phyloP scores from a whole-genome alignment of 257 asterid species.

The Oldenlandia corymbosa region DNA sequence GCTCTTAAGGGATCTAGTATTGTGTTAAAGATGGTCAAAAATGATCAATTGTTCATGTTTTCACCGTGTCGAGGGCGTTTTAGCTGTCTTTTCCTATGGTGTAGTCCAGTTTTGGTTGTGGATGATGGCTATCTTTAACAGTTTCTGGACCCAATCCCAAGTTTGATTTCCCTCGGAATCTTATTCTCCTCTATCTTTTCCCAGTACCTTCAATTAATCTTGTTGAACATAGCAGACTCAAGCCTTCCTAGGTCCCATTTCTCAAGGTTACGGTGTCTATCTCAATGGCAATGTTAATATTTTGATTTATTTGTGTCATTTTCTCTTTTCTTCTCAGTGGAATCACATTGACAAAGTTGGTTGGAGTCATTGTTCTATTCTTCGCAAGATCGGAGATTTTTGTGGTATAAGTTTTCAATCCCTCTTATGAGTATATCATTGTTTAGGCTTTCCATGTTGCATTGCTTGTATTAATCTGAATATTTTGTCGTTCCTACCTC shows the following conservation, averaged over 20 bases:
- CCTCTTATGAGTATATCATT: background rate
- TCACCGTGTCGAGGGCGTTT: no score
- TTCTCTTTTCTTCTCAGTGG: slow-evolving; percentile 45
- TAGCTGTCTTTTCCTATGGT: background rate
- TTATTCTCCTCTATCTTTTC: no score
- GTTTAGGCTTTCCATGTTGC: background rate
- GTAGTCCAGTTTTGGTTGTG: background rate
- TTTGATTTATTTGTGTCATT: background rate
- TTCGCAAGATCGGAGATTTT: slow-evolving; percentile 80
- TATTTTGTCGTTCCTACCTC: slow-evolving; percentile 11
- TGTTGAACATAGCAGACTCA: background rate
- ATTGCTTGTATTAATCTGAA: background rate
- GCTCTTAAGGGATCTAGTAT: background rate
- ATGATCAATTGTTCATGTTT: no score
- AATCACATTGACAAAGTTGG: slow-evolving; percentile 88
- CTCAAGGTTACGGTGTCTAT: background rate
- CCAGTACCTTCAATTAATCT: no score
- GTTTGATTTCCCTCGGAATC: no score
- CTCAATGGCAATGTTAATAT: background rate
- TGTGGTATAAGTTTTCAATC: slow-evolving; percentile 44
- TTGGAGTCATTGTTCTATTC: slow-evolving; percentile 77
- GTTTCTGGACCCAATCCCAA: no score
- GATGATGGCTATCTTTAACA: no score
- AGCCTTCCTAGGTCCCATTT: background rate
- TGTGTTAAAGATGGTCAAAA: no score